Evolutionary conservation across 1,284 basidiomycete genomes (phyloP).

Genomic region (Moesziomyces sp.): DNA sequence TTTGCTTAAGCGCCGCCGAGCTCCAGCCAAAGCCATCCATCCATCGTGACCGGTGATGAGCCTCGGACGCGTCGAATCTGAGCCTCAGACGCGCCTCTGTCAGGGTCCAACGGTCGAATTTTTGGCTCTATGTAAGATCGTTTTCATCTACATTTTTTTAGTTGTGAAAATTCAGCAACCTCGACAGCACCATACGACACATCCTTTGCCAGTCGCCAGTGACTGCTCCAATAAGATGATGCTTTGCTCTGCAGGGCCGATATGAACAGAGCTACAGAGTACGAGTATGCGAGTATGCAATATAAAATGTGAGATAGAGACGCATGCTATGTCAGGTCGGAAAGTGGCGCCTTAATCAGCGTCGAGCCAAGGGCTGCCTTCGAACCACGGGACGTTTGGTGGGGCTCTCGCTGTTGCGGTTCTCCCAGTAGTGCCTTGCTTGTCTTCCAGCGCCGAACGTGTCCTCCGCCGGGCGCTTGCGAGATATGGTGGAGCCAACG

Average conservation of each 20-base stretch:
- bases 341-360: constrained; percentile 2
- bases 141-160: too few species aligned
- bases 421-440: constrained; percentile 24
- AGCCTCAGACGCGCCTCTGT: constrained; percentile 10
- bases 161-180: too few species aligned
- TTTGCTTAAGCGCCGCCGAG: neutral
- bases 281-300: neutral
- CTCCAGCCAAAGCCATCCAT: too few species aligned
- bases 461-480: constrained; percentile 21
- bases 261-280: too few species aligned
- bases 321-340: neutral
- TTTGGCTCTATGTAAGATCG: too few species aligned
- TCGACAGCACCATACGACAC: too few species aligned
- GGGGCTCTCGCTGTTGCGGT: constrained; percentile 39
- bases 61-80: too few species aligned
- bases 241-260: too few species aligned
- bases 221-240: too few species aligned
- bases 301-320: too few species aligned
- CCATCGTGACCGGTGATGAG: too few species aligned
- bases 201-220: too few species aligned
- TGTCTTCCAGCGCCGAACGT: constrained; percentile 20
- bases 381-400: constrained; percentile 41
- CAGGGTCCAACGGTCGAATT: constrained; percentile 9
- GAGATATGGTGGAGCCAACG: neutral
- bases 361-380: constrained; percentile 37